Conservation (phyloP, 768 basidiomycete genomes). For the Leucosporidium creatinivorum region DNA sequence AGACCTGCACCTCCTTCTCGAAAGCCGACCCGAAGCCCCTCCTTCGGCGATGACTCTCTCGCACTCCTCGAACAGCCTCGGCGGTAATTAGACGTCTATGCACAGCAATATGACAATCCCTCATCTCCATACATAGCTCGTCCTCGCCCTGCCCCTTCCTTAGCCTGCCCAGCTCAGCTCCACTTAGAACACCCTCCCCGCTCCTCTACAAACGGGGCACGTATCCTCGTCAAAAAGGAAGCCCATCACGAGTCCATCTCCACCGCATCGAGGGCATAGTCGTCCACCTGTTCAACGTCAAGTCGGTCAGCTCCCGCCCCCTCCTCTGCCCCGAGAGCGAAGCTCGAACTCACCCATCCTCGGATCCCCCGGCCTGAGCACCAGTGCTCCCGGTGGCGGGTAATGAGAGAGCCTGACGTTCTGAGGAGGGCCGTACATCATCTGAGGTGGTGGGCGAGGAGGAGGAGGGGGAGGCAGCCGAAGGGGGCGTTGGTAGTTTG, state of each 20-base stretch:
- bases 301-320: background rate
- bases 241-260: constrained; percentile 4
- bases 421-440: background rate
- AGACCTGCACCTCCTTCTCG: too few species aligned
- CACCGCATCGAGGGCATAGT: constrained; percentile 19
- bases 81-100: too few species aligned
- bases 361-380: constrained; percentile 20
- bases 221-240: constrained; percentile 26
- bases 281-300: constrained; percentile 5
- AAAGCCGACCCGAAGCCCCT: too few species aligned
- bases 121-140: too few species aligned
- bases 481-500: constrained; percentile 23
- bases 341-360: constrained; percentile 19
- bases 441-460: background rate
- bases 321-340: background rate
- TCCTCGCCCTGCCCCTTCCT: too few species aligned
- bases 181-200: constrained; percentile 20
- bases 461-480: constrained; percentile 5
- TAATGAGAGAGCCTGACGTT: background rate
- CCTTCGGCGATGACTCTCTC: too few species aligned
- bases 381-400: background rate
- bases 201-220: constrained; percentile 13
- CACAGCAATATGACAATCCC: too few species aligned
- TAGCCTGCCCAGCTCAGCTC: background rate
- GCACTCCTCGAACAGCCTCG: too few species aligned